These are phyloP conservation scores for Cryptosporidium ryanae DNA, from an alignment of 169 alveolate species.

Conservation along the genomic window DNA sequence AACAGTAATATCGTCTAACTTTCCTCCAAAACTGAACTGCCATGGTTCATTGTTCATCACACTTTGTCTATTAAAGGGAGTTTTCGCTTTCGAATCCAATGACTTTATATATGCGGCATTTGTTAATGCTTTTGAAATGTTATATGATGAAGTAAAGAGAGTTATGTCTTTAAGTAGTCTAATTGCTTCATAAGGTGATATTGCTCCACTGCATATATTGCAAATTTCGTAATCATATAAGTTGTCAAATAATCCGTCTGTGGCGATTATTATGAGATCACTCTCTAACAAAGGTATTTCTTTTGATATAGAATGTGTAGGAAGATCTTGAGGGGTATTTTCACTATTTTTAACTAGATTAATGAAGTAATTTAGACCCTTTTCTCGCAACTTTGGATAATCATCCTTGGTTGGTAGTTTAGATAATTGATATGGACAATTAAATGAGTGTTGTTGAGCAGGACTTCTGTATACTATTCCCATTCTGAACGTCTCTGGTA, in stretches of 20 bases:
- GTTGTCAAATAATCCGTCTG: conserved; percentile 83
- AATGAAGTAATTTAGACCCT: conserved; percentile 78
- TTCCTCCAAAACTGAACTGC: conserved; percentile 78
- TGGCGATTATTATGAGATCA: conserved; percentile 79
- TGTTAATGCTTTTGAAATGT: conserved; percentile 78
- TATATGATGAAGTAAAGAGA: conserved; percentile 71
- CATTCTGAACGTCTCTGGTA: conserved; percentile 77
- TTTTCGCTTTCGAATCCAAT: conserved; percentile 77
- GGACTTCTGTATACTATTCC: conserved; percentile 77
- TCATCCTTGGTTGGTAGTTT: conserved; percentile 81
- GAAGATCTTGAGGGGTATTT: conserved; percentile 80
- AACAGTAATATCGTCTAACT: conserved; percentile 81
- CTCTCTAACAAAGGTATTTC: conserved; percentile 66
- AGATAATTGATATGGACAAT: conserved; percentile 85
- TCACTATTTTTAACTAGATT: conserved; percentile 75
- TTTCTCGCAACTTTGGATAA: conserved; percentile 66
- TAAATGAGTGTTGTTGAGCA: conserved; percentile 86
- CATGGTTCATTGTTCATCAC: conserved; percentile 18
- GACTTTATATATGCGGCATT: conserved; percentile 79
- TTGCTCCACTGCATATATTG: conserved; percentile 76
- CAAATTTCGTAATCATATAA: conserved; percentile 81
- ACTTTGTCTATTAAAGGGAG: conserved; percentile 77
- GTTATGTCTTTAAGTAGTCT: conserved; percentile 44
- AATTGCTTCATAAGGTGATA: conserved; percentile 80
- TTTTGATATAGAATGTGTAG: conserved; percentile 74